These are phyloP conservation scores for Podospora bellae-mahoneyi DNA, from an alignment of 495 filamentous ascomycete genomes.

Conservation along the genomic window DNA sequence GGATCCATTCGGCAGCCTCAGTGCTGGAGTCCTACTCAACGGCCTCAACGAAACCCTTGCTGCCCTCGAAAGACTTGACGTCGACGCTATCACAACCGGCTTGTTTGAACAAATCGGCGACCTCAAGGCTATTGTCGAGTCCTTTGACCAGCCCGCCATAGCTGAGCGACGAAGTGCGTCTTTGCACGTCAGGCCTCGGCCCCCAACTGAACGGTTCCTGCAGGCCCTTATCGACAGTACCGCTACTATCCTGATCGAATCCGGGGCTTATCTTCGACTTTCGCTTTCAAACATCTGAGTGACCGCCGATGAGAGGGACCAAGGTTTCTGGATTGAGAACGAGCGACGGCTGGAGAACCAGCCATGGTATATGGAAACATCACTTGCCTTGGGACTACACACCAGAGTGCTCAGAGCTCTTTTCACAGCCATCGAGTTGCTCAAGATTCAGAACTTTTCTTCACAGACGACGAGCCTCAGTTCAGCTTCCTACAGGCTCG, in stretches of 20 bases:
- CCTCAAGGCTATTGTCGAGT: neutral
- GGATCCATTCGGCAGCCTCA: neutral
- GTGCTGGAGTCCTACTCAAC: neutral
- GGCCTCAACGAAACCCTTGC: neutral
- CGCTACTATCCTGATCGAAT: neutral
- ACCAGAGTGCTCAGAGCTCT: neutral
- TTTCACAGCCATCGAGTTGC: neutral
- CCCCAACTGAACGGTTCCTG: neutral
- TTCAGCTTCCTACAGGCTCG: neutral
- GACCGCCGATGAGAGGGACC: neutral
- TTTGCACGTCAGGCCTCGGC: neutral
- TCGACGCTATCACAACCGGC: neutral
- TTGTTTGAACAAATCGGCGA: conserved; percentile 11
- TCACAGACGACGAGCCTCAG: neutral
- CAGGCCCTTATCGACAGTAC: neutral
- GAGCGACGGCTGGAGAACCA: conserved; percentile 2
- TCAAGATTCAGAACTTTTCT: neutral
- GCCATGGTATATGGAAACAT: conserved; percentile 7
- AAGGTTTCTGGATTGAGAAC: neutral
- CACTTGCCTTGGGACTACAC: conserved; percentile 1
- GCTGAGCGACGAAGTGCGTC: neutral
- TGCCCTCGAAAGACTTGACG: conserved; percentile 2
- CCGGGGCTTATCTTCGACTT: neutral
- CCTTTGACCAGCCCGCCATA: conserved; percentile 7
- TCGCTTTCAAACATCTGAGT: neutral